Evolutionary conservation across 1,284 basidiomycete genomes (phyloP).

Genomic region (Rhodofomes roseus): DNA sequence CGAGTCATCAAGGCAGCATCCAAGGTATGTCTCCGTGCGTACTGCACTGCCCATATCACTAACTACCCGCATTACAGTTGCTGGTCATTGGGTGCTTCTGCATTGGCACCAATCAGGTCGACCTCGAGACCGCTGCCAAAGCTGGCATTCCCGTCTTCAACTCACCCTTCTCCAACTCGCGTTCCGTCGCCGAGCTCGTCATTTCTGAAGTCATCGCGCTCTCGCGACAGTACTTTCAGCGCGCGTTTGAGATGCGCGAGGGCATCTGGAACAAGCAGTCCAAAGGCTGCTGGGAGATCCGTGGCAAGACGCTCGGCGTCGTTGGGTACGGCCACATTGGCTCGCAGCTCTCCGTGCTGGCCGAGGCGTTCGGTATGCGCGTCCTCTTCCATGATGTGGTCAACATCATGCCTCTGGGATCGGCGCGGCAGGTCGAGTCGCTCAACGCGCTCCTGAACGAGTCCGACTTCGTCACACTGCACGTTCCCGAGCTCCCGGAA

Average conservation of each 20-base stretch:
- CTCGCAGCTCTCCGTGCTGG: conserved; percentile 94
- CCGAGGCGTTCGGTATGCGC: conserved; percentile 94
- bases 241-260: conserved; percentile 81
- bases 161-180: conserved; percentile 99
- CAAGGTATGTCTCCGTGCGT: conserved; percentile 46
- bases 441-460: conserved; percentile 76
- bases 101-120: conserved; percentile 99
- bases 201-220: conserved; percentile 92
- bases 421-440: conserved; percentile 85
- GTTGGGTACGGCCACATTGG: conserved; percentile 99
- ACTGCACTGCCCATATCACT: no score
- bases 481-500: conserved; percentile 96
- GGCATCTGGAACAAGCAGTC: conserved; percentile 99
- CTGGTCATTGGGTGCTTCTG: conserved; percentile 99
- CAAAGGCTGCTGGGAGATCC: conserved; percentile 96
- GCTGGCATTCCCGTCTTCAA: conserved; percentile 99
- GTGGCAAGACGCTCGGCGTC: conserved; percentile 97
- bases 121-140: conserved; percentile 79
- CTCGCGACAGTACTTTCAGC: conserved; percentile 92
- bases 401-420: conserved; percentile 97
- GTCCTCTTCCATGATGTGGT: conserved; percentile 96
- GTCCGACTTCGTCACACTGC: conserved; percentile 94
- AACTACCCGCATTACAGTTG: conserved; percentile 49
- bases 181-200: conserved; percentile 98
- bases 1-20: conserved; percentile 84